Percentiles rank a stretch among this genome's conserved stretches.
Evolutionary conservation across 257 asterid species (phyloP).

Genomic region (Dorcoceras hygrometricum): DNA sequence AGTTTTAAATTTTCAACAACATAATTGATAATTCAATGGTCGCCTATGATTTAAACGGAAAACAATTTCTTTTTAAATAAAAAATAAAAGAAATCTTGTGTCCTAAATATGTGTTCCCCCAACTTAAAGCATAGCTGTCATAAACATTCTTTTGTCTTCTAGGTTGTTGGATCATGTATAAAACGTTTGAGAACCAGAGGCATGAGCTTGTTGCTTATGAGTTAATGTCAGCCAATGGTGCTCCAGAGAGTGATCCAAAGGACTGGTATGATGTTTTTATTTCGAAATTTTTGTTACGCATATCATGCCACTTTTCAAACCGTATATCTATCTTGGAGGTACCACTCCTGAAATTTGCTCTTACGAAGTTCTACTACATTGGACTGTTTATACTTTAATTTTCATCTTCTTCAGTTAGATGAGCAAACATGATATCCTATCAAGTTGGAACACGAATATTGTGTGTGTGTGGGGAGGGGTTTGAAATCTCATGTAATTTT

Average conservation of each 20-base stretch:
- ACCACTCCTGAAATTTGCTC: neutral
- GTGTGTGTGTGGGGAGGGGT: too few species aligned
- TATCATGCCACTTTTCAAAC: slow-evolving; percentile 8
- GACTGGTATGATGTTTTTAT: slow-evolving; percentile 65
- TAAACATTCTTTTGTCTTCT: slow-evolving; percentile 27
- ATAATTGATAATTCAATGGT: too few species aligned
- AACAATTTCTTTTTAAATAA: too few species aligned
- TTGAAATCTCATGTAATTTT: too few species aligned
- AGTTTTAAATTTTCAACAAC: too few species aligned
- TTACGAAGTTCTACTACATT: too few species aligned
- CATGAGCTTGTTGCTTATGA: slow-evolving; percentile 74
- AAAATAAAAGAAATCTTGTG: too few species aligned
- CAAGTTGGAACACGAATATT: too few species aligned
- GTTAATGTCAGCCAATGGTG: slow-evolving; percentile 93
- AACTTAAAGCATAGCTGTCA: slow-evolving; percentile 16
- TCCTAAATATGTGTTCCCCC: neutral
- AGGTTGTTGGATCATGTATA: slow-evolving; percentile 93
- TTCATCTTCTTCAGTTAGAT: too few species aligned
- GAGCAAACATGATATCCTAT: too few species aligned
- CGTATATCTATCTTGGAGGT: neutral
- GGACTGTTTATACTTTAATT: too few species aligned
- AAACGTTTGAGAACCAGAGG: slow-evolving; percentile 48
- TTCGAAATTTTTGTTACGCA: neutral
- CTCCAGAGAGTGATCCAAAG: slow-evolving; percentile 93
- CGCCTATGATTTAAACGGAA: too few species aligned